Percentiles rank a stretch among this genome's conserved stretches.
Conservation (phyloP, 305 asterid species). For the Solanum chacoense region DNA sequence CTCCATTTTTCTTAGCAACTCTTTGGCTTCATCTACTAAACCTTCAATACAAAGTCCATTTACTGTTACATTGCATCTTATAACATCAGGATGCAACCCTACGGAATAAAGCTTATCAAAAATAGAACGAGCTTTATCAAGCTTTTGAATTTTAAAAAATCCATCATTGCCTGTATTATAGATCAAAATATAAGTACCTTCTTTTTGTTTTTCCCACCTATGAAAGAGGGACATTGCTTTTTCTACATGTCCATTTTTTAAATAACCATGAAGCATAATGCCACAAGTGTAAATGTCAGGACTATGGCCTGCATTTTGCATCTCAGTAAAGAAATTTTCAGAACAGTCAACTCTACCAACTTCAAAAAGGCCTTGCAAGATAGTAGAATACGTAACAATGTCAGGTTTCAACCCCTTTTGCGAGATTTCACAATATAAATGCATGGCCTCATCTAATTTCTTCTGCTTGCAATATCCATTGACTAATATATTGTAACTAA, state of each 20-base stretch:
- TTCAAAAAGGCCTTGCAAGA: constrained; percentile 1
- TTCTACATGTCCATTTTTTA: constrained; percentile 1
- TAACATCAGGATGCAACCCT: constrained; percentile 8
- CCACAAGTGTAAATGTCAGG: background rate
- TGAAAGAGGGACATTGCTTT: constrained; percentile 11
- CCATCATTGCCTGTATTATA: background rate
- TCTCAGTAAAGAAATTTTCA: background rate
- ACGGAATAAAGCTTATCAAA: constrained; percentile 1
- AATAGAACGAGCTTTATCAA: background rate
- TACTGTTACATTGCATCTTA: constrained; percentile 2
- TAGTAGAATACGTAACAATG: background rate
- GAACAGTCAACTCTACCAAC: constrained; percentile 2
- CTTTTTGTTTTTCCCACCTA: constrained; percentile 1
- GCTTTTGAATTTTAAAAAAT: background rate
- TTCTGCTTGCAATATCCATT: constrained; percentile 11
- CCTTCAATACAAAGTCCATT: constrained; percentile 10
- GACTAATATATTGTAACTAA: constrained; percentile 4
- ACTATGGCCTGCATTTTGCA: constrained; percentile 4
- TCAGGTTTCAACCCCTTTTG: constrained; percentile 1
- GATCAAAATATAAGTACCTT: background rate
- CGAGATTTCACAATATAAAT: background rate
- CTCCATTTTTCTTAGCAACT: background rate
- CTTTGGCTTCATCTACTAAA: constrained; percentile 4
- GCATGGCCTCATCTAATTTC: constrained; percentile 5
- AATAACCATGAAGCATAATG: constrained; percentile 11